Conservation (phyloP, 306 rosid species). For the Sindora glabra region DNA sequence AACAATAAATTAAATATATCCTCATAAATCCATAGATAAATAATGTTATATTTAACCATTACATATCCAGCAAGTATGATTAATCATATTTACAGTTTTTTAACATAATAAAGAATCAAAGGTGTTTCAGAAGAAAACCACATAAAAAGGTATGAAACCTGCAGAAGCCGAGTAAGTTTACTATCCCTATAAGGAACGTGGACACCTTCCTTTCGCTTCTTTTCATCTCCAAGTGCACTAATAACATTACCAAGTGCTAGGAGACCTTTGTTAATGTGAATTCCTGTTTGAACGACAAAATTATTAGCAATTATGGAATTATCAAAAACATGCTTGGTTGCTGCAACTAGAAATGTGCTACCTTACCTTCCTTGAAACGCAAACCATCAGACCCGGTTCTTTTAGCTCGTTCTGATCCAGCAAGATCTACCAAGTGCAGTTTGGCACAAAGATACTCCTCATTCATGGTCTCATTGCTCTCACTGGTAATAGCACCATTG, state of each 20-base stretch:
- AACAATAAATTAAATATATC: no score
- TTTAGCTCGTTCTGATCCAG: conserved; percentile 99
- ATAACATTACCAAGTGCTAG: conserved; percentile 99
- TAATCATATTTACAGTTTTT: not conserved
- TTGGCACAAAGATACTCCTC: conserved; percentile 94
- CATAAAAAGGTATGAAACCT: conserved; percentile 46
- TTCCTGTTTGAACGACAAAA: conserved; percentile 51
- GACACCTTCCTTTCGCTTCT: conserved; percentile 91
- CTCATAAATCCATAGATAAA: no score
- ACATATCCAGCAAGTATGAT: not conserved
- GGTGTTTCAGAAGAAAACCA: conserved; percentile 1
- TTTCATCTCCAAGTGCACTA: conserved; percentile 99
- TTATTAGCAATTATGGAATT: conserved; percentile 10
- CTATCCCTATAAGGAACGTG: conserved; percentile 99
- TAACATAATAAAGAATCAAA: not conserved
- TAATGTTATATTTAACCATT: no score
- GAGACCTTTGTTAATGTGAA: conserved; percentile 96
- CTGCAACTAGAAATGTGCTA: conserved; percentile 1
- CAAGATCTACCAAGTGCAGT: conserved; percentile 97
- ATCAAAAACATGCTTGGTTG: not conserved
- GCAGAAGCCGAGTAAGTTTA: conserved; percentile 96
- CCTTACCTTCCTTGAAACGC: conserved; percentile 94
- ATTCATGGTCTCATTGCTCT: conserved; percentile 43
- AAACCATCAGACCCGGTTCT: conserved; percentile 98
- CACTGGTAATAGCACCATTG: conserved; percentile 37